Conservation (phyloP, 1,284 basidiomycete species). For the Ceratobasidium sp. region DNA sequence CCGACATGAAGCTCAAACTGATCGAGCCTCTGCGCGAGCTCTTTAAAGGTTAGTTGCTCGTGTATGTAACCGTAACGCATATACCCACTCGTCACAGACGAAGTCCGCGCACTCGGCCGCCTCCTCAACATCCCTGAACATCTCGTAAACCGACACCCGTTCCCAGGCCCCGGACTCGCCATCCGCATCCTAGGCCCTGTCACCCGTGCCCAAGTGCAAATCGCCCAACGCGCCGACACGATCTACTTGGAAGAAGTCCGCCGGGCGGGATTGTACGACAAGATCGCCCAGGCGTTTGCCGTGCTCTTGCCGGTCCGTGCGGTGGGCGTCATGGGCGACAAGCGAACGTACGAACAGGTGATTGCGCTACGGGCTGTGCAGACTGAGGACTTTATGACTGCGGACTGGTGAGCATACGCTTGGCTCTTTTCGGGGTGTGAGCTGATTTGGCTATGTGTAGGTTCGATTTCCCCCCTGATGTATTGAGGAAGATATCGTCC, state of each 20-base stretch:
- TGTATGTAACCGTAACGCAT: neutral
- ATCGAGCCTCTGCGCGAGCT: slow-evolving; percentile 98
- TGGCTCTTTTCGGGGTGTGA: neutral
- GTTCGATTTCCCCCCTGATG: slow-evolving; percentile 94
- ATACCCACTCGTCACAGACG: slow-evolving; percentile 69
- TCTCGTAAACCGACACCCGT: slow-evolving; percentile 97
- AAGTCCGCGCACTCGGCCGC: slow-evolving; percentile 92
- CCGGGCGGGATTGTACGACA: slow-evolving; percentile 88
- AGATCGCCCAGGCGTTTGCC: slow-evolving; percentile 97
- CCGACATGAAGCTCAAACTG: slow-evolving; percentile 98
- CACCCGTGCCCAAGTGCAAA: slow-evolving; percentile 89
- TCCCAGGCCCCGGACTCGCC: slow-evolving; percentile 98
- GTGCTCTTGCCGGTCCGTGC: slow-evolving; percentile 96
- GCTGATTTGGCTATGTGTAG: slow-evolving; percentile 49
- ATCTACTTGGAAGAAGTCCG: slow-evolving; percentile 99
- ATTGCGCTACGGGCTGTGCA: slow-evolving; percentile 90
- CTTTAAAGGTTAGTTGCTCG: slow-evolving; percentile 81
- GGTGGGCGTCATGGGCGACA: slow-evolving; percentile 98
- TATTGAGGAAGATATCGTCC: slow-evolving; percentile 91
- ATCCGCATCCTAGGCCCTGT: slow-evolving; percentile 98
- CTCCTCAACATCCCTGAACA: slow-evolving; percentile 91
- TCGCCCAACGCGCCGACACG: slow-evolving; percentile 92
- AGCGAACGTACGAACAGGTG: slow-evolving; percentile 96
- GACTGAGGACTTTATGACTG: slow-evolving; percentile 97
- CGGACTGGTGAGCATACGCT: slow-evolving; percentile 75